Percentiles rank a stretch among this genome's conserved stretches.
Conservation (phyloP, 2,329 filamentous ascomycete species). For the Celoporthe dispersa region DNA sequence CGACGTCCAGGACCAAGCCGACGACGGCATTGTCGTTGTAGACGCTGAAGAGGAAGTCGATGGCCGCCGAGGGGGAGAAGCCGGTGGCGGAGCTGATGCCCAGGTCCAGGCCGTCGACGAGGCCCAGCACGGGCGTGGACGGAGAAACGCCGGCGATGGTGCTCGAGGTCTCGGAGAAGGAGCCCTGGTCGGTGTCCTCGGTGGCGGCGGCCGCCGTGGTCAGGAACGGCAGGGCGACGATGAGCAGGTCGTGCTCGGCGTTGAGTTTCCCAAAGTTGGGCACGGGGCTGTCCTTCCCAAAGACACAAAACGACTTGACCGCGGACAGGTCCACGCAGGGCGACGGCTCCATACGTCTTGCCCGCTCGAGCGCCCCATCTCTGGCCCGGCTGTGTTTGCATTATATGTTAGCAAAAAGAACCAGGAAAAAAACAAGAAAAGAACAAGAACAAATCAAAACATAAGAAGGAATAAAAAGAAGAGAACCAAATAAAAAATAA, state of each 20-base stretch:
- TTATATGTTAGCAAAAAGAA: conserved; percentile 10
- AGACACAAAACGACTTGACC: conserved; percentile 30
- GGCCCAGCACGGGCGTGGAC: conserved; percentile 27
- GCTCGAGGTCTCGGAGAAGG: conserved; percentile 28
- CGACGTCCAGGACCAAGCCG: conserved; percentile 30
- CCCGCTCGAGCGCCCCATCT: conserved; percentile 18
- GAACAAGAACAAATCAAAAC: too few relatives aligned
- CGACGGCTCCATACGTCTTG: conserved; percentile 24
- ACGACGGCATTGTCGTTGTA: conserved; percentile 28
- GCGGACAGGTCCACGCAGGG: conserved; percentile 27
- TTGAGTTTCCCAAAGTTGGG: conserved; percentile 29
- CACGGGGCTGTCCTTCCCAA: conserved; percentile 29
- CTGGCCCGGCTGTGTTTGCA: conserved; percentile 15
- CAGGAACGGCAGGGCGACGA: conserved; percentile 28
- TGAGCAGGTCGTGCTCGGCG: conserved; percentile 30
- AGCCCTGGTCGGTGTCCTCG: conserved; percentile 25
- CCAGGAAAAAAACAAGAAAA: neutral
- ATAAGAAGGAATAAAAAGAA: too few relatives aligned
- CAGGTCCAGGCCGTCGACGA: conserved; percentile 31
- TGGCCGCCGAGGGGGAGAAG: conserved; percentile 15
- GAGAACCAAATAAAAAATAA: too few relatives aligned
- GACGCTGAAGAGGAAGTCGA: conserved; percentile 27
- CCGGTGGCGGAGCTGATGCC: conserved; percentile 14
- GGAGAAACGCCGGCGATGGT: conserved; percentile 28
- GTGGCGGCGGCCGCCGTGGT: conserved; percentile 10